These are phyloP conservation scores for Antitrichia curtipendula DNA, from an alignment of 225 moss, liverwort and hornwort genomes.

Conservation along the genomic window DNA sequence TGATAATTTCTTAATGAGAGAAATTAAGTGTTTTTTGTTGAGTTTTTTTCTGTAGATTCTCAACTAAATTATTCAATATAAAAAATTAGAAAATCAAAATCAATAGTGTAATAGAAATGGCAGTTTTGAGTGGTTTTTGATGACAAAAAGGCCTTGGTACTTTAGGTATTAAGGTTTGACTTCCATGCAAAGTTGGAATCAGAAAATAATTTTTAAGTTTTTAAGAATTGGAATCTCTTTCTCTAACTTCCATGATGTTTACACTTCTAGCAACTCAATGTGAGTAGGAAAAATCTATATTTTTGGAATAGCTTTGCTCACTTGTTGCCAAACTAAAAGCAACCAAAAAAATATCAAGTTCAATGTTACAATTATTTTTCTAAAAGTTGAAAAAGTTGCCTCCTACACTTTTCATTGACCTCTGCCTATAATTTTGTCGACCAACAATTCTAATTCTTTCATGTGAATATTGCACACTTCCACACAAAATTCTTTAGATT, in stretches of 20 bases:
- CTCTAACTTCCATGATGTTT: neutral
- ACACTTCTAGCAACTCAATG: no score
- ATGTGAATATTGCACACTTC: neutral
- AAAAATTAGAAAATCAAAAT: no score
- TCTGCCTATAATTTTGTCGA: neutral
- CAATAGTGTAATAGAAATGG: no score
- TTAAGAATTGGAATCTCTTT: rapidly evolving
- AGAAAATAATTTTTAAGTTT: neutral
- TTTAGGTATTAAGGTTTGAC: no score
- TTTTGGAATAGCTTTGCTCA: neutral
- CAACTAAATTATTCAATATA: no score
- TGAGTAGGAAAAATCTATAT: rapidly evolving
- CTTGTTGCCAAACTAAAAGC: neutral
- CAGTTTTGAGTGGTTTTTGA: no score
- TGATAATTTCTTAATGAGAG: no score
- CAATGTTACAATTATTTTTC: neutral
- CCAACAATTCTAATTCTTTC: neutral
- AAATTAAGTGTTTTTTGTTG: no score
- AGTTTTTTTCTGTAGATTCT: no score
- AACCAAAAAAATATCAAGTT: no score
- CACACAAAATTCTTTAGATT: neutral
- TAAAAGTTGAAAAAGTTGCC: neutral
- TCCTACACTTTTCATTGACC: neutral
- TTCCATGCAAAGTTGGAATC: neutral
- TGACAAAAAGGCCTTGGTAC: no score